These are phyloP conservation scores for Dactylellina haptotyla DNA, from an alignment of 2,329 filamentous ascomycete species.

Conservation along the genomic window DNA sequence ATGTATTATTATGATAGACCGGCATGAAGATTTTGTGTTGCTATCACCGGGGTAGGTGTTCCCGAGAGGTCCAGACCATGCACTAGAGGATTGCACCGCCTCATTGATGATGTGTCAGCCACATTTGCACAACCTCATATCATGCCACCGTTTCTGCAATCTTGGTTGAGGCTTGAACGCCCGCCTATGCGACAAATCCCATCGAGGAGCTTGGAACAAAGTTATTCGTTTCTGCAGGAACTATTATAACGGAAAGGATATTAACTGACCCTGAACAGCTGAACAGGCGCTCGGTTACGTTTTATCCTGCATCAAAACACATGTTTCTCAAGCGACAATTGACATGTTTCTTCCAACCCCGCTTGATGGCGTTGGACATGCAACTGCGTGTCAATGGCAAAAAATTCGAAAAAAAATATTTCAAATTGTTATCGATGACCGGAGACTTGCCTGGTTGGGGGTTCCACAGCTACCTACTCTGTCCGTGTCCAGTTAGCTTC, in stretches of 20 bases:
- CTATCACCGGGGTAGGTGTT: constrained; percentile 33
- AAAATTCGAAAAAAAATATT: too few species aligned
- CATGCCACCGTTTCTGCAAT: background rate
- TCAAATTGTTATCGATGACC: constrained; percentile 8
- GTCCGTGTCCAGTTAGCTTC: background rate
- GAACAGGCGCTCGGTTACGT: constrained; percentile 32
- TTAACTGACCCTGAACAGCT: constrained; percentile 48
- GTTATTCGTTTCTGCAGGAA: constrained; percentile 10
- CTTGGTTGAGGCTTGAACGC: constrained; percentile 7
- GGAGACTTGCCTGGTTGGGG: background rate
- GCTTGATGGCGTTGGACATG: constrained; percentile 6
- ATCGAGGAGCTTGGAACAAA: background rate
- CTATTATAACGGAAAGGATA: constrained; percentile 12
- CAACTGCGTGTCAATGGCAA: constrained; percentile 6
- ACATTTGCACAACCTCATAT: constrained; percentile 35
- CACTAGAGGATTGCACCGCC: constrained; percentile 25
- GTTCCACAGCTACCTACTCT: too few species aligned
- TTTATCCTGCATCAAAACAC: constrained; percentile 18
- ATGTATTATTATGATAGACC: background rate
- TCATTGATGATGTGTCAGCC: constrained; percentile 42
- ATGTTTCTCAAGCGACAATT: constrained; percentile 22
- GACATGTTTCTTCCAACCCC: background rate
- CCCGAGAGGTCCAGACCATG: constrained; percentile 44
- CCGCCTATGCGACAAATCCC: constrained; percentile 1
- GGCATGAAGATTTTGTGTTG: constrained; percentile 30